Conservation (phyloP, 345 rosid genomes). For the Dipteronia dyeriana region DNA sequence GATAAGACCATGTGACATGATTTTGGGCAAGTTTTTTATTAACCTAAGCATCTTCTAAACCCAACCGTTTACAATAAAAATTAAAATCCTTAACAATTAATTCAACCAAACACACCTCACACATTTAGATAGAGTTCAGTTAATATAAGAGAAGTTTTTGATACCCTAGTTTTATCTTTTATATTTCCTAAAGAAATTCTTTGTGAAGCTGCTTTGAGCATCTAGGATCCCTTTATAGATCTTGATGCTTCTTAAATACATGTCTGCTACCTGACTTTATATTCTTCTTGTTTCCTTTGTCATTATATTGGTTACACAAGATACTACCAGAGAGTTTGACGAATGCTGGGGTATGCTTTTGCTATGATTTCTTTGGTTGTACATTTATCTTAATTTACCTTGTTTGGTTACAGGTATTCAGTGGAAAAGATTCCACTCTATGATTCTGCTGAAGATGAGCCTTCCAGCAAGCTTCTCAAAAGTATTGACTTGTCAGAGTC, state of each 20-base stretch:
- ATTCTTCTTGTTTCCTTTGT: background rate
- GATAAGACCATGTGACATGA: background rate
- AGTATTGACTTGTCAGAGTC: conserved; percentile 28
- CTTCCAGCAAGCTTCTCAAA: conserved; percentile 55
- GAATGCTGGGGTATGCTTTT: background rate
- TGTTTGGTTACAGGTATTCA: conserved; percentile 61
- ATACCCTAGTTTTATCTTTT: background rate
- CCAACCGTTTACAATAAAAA: background rate
- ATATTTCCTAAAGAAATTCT: background rate
- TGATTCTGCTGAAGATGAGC: conserved; percentile 98
- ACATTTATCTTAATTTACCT: conserved; percentile 15
- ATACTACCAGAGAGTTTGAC: background rate
- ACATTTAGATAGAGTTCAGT: background rate
- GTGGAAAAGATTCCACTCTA: conserved; percentile 87
- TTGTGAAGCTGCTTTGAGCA: background rate
- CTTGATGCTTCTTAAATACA: background rate
- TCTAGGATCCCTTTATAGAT: background rate
- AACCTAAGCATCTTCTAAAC: background rate
- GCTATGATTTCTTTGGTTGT: conserved; percentile 4
- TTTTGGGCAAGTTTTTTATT: background rate
- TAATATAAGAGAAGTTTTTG: background rate
- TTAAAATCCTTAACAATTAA: background rate
- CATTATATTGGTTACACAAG: background rate
- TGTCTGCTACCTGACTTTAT: background rate
- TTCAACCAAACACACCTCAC: background rate